phyloP scores from a whole-genome alignment of 129 eudicot species.

The Gnaphalium uliginosum region DNA sequence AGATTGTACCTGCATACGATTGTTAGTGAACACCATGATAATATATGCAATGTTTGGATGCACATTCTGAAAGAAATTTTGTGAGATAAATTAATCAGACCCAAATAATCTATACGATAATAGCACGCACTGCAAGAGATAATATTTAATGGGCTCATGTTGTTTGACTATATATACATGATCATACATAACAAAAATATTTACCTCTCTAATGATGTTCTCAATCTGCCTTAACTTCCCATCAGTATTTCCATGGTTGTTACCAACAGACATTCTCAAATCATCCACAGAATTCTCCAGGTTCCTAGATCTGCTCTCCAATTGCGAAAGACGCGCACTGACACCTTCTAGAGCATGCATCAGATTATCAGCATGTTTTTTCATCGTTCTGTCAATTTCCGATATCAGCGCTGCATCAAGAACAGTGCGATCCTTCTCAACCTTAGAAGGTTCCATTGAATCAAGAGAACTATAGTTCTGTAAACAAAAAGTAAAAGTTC shows the following conservation, averaged over 20 bases:
- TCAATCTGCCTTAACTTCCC: constrained; percentile 87
- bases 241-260: constrained; percentile 78
- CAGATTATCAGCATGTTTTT: constrained; percentile 70
- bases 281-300: constrained; percentile 82
- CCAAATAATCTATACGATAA: neutral
- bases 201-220: constrained; percentile 82
- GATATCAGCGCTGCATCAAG: constrained; percentile 63
- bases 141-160: neutral
- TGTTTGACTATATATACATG: neutral
- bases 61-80: neutral
- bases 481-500: constrained; percentile 8
- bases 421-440: constrained; percentile 56
- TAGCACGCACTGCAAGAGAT: neutral
- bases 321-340: constrained; percentile 75
- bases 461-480: constrained; percentile 74
- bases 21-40: constrained; percentile 8
- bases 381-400: constrained; percentile 82
- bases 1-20: constrained; percentile 60
- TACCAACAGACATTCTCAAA: constrained; percentile 66
- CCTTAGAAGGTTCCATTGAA: constrained; percentile 54
- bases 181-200: neutral
- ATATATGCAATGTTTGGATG: neutral
- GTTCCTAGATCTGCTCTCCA: constrained; percentile 71
- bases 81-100: neutral
- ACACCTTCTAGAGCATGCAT: constrained; percentile 74